Conservation (phyloP, 257 asterid genomes). For the Solanum lignicaule region DNA sequence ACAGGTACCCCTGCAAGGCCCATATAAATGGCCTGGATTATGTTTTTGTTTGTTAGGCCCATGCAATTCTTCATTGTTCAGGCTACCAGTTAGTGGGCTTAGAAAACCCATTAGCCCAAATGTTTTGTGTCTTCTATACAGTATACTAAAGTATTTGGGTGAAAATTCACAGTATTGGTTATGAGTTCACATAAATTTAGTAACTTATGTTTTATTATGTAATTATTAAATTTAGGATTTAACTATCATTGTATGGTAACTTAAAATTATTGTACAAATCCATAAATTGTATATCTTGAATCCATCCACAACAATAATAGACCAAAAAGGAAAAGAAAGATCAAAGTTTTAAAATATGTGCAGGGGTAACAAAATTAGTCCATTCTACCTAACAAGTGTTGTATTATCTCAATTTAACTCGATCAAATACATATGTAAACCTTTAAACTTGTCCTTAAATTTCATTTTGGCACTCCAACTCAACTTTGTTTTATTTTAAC, state of each 20-base stretch:
- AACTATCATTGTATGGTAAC: no score
- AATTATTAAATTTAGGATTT: no score
- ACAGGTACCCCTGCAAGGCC: background rate
- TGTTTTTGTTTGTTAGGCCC: background rate
- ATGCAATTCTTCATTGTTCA: background rate
- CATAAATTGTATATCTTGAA: no score
- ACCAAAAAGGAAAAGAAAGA: no score
- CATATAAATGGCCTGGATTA: background rate
- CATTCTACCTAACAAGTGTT: background rate
- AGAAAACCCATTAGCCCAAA: background rate
- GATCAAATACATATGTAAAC: no score
- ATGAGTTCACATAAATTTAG: accelerated
- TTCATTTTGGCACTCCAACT: no score
- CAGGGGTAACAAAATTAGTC: background rate
- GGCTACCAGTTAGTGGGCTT: background rate
- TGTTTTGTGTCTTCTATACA: background rate
- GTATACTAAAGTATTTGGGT: background rate
- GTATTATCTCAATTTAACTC: background rate
- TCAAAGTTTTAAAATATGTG: background rate
- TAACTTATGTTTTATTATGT: background rate
- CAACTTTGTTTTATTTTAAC: no score
- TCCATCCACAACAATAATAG: no score
- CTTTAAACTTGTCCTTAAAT: no score
- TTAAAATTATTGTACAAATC: no score
- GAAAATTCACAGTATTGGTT: background rate